phyloP scores from a whole-genome alignment of 805 yeast genomes.

The Clavispora phyllophila region DNA sequence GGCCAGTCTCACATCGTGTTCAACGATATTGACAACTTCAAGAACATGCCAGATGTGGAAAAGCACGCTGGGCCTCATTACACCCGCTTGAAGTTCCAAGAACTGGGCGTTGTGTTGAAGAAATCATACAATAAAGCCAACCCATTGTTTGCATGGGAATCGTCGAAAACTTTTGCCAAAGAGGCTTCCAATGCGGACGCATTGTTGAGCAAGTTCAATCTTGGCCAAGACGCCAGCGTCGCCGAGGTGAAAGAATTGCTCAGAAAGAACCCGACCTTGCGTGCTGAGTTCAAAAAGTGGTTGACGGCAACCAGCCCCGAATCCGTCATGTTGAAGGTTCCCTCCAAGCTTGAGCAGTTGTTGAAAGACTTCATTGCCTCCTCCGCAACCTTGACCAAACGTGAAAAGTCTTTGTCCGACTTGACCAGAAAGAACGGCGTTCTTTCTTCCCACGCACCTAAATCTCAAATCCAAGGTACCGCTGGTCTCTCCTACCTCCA shows the following conservation, averaged over 20 bases:
- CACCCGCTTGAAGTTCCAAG: slow-evolving; percentile 63
- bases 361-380: slow-evolving; percentile 30
- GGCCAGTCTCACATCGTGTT: slow-evolving; percentile 56
- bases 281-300: slow-evolving; percentile 52
- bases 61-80: slow-evolving; percentile 54
- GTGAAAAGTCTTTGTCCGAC: slow-evolving; percentile 18
- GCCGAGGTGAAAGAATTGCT: slow-evolving; percentile 29
- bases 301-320: slow-evolving; percentile 47
- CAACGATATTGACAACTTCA: slow-evolving; percentile 63
- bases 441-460: slow-evolving; percentile 9
- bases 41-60: slow-evolving; percentile 68
- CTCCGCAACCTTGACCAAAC: slow-evolving; percentile 18
- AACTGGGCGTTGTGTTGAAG: slow-evolving; percentile 51
- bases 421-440: slow-evolving; percentile 17
- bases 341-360: slow-evolving; percentile 22
- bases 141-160: slow-evolving; percentile 39
- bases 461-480: slow-evolving; percentile 49
- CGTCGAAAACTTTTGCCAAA: slow-evolving; percentile 14
- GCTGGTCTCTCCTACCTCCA: slow-evolving; percentile 73
- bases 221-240: slow-evolving; percentile 23
- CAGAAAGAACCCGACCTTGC: slow-evolving; percentile 40
- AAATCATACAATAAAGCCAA: slow-evolving; percentile 26
- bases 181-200: slow-evolving; percentile 18
- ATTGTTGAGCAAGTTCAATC: slow-evolving; percentile 28
- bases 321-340: slow-evolving; percentile 20